A percentile compares a stretch with the other conserved stretches of the same genome.
phyloP scores from a whole-genome alignment of 768 basidiomycete genomes.

The Rhizopogon roseolus region DNA sequence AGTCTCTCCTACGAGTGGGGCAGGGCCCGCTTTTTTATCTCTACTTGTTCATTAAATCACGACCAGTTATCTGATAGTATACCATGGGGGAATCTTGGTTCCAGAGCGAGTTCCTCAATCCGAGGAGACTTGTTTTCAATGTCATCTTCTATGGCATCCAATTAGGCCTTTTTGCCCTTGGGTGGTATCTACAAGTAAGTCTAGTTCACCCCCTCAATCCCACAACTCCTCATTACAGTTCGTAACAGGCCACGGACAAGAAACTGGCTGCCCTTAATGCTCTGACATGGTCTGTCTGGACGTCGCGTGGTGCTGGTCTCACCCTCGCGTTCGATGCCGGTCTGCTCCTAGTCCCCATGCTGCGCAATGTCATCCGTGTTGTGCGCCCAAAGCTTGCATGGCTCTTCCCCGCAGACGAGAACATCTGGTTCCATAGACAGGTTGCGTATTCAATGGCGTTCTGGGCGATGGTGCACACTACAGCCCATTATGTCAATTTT shows the following conservation, averaged over 20 bases:
- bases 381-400: slow-evolving; percentile 77
- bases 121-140: slow-evolving; percentile 67
- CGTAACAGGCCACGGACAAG: slow-evolving; percentile 48
- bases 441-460: slow-evolving; percentile 94
- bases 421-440: slow-evolving; percentile 94
- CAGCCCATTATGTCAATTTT: slow-evolving; percentile 92
- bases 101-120: slow-evolving; percentile 59
- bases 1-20: background rate
- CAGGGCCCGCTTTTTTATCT: slow-evolving; percentile 3
- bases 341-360: slow-evolving; percentile 83
- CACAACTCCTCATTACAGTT: background rate
- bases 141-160: slow-evolving; percentile 80
- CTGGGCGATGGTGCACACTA: slow-evolving; percentile 90
- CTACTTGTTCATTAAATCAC: background rate
- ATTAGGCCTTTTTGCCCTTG: slow-evolving; percentile 69
- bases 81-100: slow-evolving; percentile 71
- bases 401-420: slow-evolving; percentile 90
- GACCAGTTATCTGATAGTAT: background rate
- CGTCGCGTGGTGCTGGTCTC: slow-evolving; percentile 86
- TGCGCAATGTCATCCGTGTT: slow-evolving; percentile 83
- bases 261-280: slow-evolving; percentile 72
- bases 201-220: background rate
- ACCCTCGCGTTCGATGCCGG: slow-evolving; percentile 84
- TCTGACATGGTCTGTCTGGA: slow-evolving; percentile 84
- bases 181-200: slow-evolving; percentile 82